Base-by-base conservation (phyloP, 148 eudicot genomes). In the Rhododendron ferrugineum region DNA sequence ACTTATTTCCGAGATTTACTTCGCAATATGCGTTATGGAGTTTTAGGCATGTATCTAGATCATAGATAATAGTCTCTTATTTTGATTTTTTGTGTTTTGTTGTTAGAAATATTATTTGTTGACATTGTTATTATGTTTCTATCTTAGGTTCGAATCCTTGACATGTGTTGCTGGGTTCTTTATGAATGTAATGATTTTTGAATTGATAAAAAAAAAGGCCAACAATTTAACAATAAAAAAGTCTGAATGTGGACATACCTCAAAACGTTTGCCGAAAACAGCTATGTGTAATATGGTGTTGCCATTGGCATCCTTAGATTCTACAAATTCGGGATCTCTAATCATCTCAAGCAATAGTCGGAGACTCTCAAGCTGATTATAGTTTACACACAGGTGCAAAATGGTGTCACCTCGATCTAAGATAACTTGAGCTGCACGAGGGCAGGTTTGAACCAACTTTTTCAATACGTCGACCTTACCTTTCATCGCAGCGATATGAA, bases 401-500 rank as follows among this genome's bases (percentile, higher is more conserved):
- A 86, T 42, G 50, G 68, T 87, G 16, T 89, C 88, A 0, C 85
- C 88, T 16, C 60, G 30, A 40, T 66, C 15, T 28, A 86, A 78
- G 44, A 47, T 34, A n/a, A 84, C 88, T 56, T 83, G 78, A 52
- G 75, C 91, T 1, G 91, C 88, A 5, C 15, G 44, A 3, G 88
- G 86, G 26, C 64, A 80, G 4, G 50, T 66, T 26, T 32, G 49
- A 83, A 86, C 46, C 36, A 91, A 73, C 85, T 68, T 86, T 4
- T 72, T 49, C 0, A 89, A 56, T 40, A 86, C 91, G 4, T 87
- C 37, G 70, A 85, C 30, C 1, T 84, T 82, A 5, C 90, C 88
- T 22, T 30, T 50, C 7, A 87, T 81, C 30, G 85, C 92, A 0
- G 93, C 92, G 6, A 88, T 36, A 76, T 91, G 92, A 77, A 87